phyloP scores from a whole-genome alignment of 306 rosid species.

The Arachis hypogaea region DNA sequence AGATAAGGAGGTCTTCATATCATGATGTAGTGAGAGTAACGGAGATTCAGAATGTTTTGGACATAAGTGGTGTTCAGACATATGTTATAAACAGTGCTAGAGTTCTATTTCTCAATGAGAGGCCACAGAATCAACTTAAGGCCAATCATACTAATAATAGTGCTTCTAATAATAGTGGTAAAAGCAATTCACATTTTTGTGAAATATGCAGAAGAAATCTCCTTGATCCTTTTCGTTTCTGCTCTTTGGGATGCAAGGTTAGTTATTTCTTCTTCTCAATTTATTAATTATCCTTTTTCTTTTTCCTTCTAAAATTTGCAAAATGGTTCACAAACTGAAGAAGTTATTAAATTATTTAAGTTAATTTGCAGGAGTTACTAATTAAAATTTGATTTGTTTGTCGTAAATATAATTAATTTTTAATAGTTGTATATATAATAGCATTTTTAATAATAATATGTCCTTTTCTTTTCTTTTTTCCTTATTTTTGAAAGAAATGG shows the following conservation, averaged over 20 bases:
- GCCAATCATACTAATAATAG: conserved; percentile 4
- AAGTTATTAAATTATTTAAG: too few species aligned
- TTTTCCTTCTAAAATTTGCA: background rate
- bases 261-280: conserved; percentile 3
- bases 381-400: too few species aligned
- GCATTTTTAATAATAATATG: too few species aligned
- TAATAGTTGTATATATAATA: too few species aligned
- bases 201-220: conserved; percentile 63
- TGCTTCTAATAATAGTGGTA: conserved; percentile 9
- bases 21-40: conserved; percentile 70
- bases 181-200: conserved; percentile 54
- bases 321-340: too few species aligned
- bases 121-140: conserved; percentile 62
- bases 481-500: background rate
- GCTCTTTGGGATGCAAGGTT: conserved; percentile 86
- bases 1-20: conserved; percentile 77
- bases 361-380: too few species aligned
- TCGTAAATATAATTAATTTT: too few species aligned
- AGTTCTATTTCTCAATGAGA: conserved; percentile 72
- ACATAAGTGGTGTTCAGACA: conserved; percentile 68
- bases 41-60: conserved; percentile 66
- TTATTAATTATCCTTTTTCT: background rate
- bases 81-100: conserved; percentile 75
- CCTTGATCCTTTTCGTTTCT: conserved; percentile 65
- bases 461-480: too few species aligned